Evolutionary conservation across 129 eudicot species (phyloP).

Genomic region (Flaveria robusta): DNA sequence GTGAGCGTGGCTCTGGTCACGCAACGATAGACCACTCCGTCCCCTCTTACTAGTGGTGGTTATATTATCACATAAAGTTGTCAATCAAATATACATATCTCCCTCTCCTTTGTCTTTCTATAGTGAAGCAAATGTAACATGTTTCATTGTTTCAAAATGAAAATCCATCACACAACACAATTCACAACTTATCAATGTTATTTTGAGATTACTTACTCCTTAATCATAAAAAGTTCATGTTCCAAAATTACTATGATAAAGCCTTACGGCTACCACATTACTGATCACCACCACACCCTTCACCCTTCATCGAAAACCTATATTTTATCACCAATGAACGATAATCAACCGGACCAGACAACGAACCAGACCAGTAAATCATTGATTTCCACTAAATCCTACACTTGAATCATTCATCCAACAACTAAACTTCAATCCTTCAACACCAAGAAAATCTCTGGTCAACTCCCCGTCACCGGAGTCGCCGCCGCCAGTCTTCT

Average conservation of each 20-base stretch:
- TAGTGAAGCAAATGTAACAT: no score
- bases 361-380: no score
- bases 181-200: background rate
- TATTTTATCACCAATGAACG: no score
- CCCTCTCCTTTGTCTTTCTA: no score
- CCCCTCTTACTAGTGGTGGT: no score
- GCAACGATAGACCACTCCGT: no score
- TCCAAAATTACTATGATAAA: background rate
- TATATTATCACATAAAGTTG: no score
- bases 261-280: slow-evolving; percentile 9
- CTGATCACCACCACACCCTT: background rate
- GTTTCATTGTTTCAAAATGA: no score
- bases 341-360: no score
- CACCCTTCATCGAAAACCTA: no score
- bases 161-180: background rate
- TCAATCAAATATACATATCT: no score
- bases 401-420: slow-evolving; percentile 37
- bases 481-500: slow-evolving; percentile 12
- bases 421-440: slow-evolving; percentile 51
- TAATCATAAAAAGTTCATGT: background rate
- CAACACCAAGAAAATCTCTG: slow-evolving; percentile 85
- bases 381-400: slow-evolving; percentile 29
- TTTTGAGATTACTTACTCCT: background rate
- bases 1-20: no score
- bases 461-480: slow-evolving; percentile 51